Evolutionary conservation across 805 yeast genomes (phyloP), one percentile per base, ranked within the genome.

Genomic region (Myxozyma vanderwaltii): DNA sequence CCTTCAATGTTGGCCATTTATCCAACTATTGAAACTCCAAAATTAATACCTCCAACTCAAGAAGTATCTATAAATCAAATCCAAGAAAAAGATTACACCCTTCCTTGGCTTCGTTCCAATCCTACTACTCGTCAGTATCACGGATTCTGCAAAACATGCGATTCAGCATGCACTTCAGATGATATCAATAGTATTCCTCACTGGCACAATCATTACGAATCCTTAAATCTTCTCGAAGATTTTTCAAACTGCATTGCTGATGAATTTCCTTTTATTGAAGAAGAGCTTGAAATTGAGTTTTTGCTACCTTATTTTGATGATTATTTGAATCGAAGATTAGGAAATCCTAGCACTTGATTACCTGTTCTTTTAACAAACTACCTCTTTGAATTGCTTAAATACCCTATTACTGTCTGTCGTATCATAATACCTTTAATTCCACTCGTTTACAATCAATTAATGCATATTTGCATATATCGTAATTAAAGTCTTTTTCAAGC

Each of bases 271-370:
- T 44, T 44, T 29, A 27, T 44, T 15, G n/a, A 26, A 19, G 48
- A 44, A 44, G 48, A 44, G 48, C 21, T 44, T n/a, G 48, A 44
- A 19, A 29, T 29, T 17, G 48, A 44, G n/a, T 44, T 44, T n/a
- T 26, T 44, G 21, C 35, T 44, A 2, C 19, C n/a, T 10, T 44
- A 44, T 15, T 44, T 44, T 27, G 24, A 26, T 27, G 48, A 44
- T 27, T 44, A 15, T 21, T 29, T 44, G 21, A 12, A 44, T 26
- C 48, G 48, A 24, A 24, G 48, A 24, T 23, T 40, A 40, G 45
- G 45, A n/a, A 5, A 17, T 5, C 15, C 17, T 6, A 38, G 17
- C 6, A 13, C 15, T 17, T n/a, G 15, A 13, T 7, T 8, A 5
- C 21, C 7, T 15, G n/a, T n/a, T n/a, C n/a, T n/a, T n/a, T n/a